phyloP scores from a whole-genome alignment of 345 rosid genomes.

The Theobroma cacao region DNA sequence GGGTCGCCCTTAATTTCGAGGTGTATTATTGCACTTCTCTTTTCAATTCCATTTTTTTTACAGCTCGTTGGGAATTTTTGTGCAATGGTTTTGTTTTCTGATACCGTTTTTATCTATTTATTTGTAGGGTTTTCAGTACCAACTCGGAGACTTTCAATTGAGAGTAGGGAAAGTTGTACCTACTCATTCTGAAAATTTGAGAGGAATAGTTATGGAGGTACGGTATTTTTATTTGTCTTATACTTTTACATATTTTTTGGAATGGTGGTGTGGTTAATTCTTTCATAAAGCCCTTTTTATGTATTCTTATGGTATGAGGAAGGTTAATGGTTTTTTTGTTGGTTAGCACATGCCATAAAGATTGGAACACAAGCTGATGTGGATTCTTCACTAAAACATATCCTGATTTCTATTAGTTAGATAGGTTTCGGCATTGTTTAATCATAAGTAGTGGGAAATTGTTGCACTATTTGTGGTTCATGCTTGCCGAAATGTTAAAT shows the following conservation, averaged over 20 bases:
- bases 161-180: slow-evolving; percentile 91
- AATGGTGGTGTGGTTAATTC: neutral
- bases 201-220: slow-evolving; percentile 98
- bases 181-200: slow-evolving; percentile 71
- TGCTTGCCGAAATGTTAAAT: neutral
- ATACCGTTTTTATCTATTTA: neutral
- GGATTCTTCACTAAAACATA: neutral
- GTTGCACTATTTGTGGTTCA: neutral
- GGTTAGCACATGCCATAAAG: neutral
- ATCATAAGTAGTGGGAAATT: neutral
- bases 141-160: slow-evolving; percentile 79
- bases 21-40: slow-evolving; percentile 20
- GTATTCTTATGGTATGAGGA: neutral
- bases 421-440: neutral
- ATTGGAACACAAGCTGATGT: neutral
- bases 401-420: neutral
- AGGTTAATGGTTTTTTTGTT: neutral
- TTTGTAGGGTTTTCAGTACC: slow-evolving; percentile 81
- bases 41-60: neutral
- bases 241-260: neutral
- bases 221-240: neutral
- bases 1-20: slow-evolving; percentile 75
- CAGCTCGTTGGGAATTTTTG: neutral
- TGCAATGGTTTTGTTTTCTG: neutral
- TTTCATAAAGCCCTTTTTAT: neutral